Base-by-base conservation (phyloP, 495 filamentous ascomycete species). In the Daldinia concentrica region DNA sequence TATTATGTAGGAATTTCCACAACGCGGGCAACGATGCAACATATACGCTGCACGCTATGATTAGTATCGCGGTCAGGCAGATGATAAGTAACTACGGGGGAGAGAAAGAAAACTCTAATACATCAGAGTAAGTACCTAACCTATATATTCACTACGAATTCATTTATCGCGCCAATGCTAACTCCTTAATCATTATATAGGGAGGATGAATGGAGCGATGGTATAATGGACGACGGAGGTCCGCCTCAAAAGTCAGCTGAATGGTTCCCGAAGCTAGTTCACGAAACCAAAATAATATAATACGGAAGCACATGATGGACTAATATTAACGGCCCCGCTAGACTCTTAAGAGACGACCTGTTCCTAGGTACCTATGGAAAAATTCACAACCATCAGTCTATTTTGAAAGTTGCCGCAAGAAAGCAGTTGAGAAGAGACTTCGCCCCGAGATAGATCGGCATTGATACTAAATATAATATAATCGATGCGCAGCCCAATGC, bases 11-110 rank as follows among this genome's bases (percentile, higher is more conserved):
- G 80, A 80, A 94, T 70, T 81, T 94, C 48, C 95, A 99, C 79
- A 98, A 98, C 72, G 95, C 91, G 3, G 88, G 95, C n/a, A 99
- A 99, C 76, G 95, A 99, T 75, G 95, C 95, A 4, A 87, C 87
- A 6, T 97, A 92, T 77, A 95, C 95, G 0, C 74, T 98, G 65
- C 88, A 90, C 67, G 91, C 88, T 29, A 85, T 97, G 83, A 76
- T 98, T 11, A 85, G 80, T 12, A 85, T 97, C 69, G 83, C 87
- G 50, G 75, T 93, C 66, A 82, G 79, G 73, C 66, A 77, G 43
- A 72, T 77, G 54, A 29, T 50, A 14, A 59, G 58, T 19, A 37
- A 7, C 15, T 30, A 14, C n/a, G 43, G 9, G 3, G 50, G 22
- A 7, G 34, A 73, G 43, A 57, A 62, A 36, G 22, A 58, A 9